Base-by-base conservation (phyloP, 1,284 basidiomycete genomes). In the Puccinia triticina region DNA sequence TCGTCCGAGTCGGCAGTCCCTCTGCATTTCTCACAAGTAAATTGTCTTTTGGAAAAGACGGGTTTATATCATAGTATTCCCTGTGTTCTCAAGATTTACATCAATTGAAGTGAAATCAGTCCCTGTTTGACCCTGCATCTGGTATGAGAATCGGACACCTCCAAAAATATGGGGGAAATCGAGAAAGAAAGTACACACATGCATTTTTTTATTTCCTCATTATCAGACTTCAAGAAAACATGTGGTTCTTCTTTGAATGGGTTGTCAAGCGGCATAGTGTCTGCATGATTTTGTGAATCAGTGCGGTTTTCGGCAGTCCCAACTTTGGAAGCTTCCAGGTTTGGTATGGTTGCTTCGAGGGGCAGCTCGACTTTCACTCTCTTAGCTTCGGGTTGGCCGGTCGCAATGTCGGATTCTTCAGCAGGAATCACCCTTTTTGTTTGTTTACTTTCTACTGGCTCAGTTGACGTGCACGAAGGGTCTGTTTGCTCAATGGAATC, bases 21-120 rank as follows among this genome's bases (percentile, higher is more conserved):
- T 89, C 90, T 0, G 93, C 92, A 87, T 96, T 98, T 83, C 97
- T 92, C 21, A 98, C 94, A 82, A 94, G 93, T 76, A 93, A 89
- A 87, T 93, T 94, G 79, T 88, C 88, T 23, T 90, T 89, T 10
- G 94, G 94, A 88, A 96, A 98, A 69, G 88, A 87, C n/a, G 91
- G 85, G 40, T 89, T 90, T 83, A 98, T 90, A 83, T 92, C 89
- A 83, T 97, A 91, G 85, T 92, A 92, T 55, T 91, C 89, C 80
- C 93, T 94, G 86, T 69, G 83, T 23, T 83, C 80, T 73, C 83
- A 83, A n/a, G 84, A 18, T 2, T 34, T 8, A 29, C 16, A 59
- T 29, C 57, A 59, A n/a, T 26, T 59, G 29, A n/a, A 5, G 18
- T 59, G 23, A 23, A 2, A n/a, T 11, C 26, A n/a, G n/a, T 59